phyloP scores from a whole-genome alignment of 257 asterid species.

The Gardenia jasminoides region DNA sequence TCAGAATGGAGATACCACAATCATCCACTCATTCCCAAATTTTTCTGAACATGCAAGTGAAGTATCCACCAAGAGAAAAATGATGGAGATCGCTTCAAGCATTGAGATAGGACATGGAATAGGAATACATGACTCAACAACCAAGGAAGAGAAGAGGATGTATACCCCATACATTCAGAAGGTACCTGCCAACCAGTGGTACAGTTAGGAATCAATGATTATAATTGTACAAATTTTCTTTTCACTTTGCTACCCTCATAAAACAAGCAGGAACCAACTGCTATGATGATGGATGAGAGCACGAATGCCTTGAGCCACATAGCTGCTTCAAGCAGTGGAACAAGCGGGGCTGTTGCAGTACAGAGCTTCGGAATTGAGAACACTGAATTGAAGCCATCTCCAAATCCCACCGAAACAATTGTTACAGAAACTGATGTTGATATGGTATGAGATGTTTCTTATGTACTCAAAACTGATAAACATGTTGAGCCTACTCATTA shows the following conservation, averaged over 20 bases:
- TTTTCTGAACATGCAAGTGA: conserved; percentile 14
- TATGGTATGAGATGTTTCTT: conserved; percentile 31
- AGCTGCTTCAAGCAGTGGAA: conserved; percentile 20
- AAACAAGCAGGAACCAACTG: conserved; percentile 25
- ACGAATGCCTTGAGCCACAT: conserved; percentile 14
- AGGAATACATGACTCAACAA: conserved; percentile 6
- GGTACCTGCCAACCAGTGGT: conserved; percentile 19
- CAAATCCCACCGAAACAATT: conserved; percentile 17
- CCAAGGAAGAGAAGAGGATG: conserved; percentile 18
- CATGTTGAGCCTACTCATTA: background rate
- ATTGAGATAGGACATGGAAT: background rate
- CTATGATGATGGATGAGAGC: conserved; percentile 26
- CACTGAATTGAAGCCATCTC: conserved; percentile 21
- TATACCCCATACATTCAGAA: conserved; percentile 15
- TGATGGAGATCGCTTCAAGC: conserved; percentile 11
- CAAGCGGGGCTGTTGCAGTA: conserved; percentile 13
- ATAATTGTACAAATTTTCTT: background rate
- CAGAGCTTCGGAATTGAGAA: conserved; percentile 18
- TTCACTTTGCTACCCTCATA: conserved; percentile 13
- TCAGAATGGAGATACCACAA: conserved; percentile 14
- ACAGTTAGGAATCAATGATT: background rate
- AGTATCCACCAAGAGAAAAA: conserved; percentile 13
- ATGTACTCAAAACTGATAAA: background rate
- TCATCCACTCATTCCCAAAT: conserved; percentile 12
- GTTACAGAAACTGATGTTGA: conserved; percentile 22